Evolutionary conservation across 805 yeast genomes (phyloP).

Genomic region (Starmerella vaccinii): DNA sequence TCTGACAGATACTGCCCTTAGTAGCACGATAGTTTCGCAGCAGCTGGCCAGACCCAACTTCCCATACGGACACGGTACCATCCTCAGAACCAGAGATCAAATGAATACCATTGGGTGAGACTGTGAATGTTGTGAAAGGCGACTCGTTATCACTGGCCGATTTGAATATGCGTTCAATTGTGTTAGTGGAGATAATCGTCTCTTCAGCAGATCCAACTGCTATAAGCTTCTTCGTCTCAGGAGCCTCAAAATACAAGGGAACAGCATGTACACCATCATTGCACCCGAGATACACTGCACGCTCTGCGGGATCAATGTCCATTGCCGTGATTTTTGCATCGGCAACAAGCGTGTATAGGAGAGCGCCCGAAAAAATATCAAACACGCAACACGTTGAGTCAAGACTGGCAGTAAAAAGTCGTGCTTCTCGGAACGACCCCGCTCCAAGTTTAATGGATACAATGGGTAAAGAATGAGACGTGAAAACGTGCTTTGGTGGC

Average conservation of each 20-base stretch:
- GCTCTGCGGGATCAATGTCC: conserved; percentile 65
- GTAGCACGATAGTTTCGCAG: conserved; percentile 25
- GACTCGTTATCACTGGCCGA: not conserved
- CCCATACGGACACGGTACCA: conserved; percentile 63
- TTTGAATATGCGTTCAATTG: conserved; percentile 30
- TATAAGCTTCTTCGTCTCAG: conserved; percentile 37
- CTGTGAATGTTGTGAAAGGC: conserved; percentile 42
- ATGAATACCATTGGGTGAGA: conserved; percentile 66
- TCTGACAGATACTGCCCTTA: conserved; percentile 22
- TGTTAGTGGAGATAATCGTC: conserved; percentile 44
- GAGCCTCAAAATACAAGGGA: conserved; percentile 39
- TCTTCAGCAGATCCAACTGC: conserved; percentile 49
- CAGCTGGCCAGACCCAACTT: conserved; percentile 37
- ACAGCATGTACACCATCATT: conserved; percentile 52
- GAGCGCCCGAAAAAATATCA: conserved; percentile 38
- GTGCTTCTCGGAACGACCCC: conserved; percentile 51
- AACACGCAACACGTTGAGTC: conserved; percentile 72
- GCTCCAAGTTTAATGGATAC: conserved; percentile 40
- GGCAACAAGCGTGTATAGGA: conserved; percentile 64
- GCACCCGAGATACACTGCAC: conserved; percentile 64
- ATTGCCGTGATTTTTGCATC: conserved; percentile 48
- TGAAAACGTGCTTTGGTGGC: conserved; percentile 26
- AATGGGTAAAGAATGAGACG: conserved; percentile 39
- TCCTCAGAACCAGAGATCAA: conserved; percentile 60
- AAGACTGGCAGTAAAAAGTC: conserved; percentile 55